phyloP scores from a whole-genome alignment of 140 eudicot genomes.

The Oenanthe javanica region DNA sequence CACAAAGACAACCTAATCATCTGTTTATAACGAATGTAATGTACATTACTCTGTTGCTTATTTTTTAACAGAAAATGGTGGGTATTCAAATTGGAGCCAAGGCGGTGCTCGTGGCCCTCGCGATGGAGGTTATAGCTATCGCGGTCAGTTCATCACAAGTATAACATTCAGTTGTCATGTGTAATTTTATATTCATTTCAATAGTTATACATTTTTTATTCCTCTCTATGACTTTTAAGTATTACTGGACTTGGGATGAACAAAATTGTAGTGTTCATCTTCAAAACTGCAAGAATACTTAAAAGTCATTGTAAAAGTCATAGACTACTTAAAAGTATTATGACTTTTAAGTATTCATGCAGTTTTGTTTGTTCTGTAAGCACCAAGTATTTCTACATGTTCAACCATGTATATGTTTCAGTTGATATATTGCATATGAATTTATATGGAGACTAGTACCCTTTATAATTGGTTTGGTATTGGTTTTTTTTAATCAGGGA shows the following conservation, averaged over 20 bases:
- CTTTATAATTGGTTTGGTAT: neutral
- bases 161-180: neutral
- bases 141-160: slow-evolving; percentile 32
- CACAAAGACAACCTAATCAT: neutral
- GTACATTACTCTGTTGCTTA: neutral
- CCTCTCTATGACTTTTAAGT: neutral
- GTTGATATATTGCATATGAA: neutral
- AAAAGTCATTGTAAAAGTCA: no score
- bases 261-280: no score
- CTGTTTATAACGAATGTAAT: neutral
- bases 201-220: neutral
- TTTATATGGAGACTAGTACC: neutral
- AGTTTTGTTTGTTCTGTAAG: neutral
- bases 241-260: neutral
- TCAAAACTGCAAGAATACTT: neutral
- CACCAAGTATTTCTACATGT: neutral
- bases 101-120: slow-evolving; percentile 66
- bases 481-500: slow-evolving; percentile 10
- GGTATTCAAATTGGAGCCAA: slow-evolving; percentile 47
- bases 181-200: neutral
- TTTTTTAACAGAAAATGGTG: slow-evolving; percentile 23
- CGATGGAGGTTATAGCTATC: slow-evolving; percentile 45
- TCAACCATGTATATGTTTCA: neutral
- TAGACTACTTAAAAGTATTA: no score
- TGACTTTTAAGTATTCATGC: neutral